Conservation (phyloP, 345 rosid species). For the Brassica cretica region DNA sequence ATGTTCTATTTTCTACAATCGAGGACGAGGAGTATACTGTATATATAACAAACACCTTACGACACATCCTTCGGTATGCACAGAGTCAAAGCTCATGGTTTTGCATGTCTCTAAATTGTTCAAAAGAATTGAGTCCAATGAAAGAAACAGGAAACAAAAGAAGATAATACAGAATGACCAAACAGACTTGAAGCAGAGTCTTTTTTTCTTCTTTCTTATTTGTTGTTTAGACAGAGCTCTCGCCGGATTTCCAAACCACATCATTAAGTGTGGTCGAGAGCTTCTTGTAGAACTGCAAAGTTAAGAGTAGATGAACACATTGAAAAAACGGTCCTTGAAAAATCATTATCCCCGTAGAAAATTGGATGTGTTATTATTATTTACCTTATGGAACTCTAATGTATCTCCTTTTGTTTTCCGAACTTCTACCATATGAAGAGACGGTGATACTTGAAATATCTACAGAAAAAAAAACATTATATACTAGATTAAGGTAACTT, state of each 20-base stretch:
- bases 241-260: constrained; percentile 96
- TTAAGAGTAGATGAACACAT: background rate
- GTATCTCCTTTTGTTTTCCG: constrained; percentile 98
- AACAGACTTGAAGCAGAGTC: constrained; percentile 4
- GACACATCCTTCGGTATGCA: background rate
- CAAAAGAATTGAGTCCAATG: background rate
- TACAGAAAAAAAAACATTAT: constrained; percentile 40
- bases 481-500: background rate
- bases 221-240: constrained; percentile 56
- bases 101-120: background rate
- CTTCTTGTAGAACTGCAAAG: constrained; percentile 82
- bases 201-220: background rate
- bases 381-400: constrained; percentile 91
- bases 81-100: background rate
- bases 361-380: background rate
- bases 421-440: constrained; percentile 90
- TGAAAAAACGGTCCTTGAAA: background rate
- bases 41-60: background rate
- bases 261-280: constrained; percentile 84
- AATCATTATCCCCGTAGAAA: background rate
- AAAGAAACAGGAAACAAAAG: background rate
- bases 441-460: constrained; percentile 97
- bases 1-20: background rate
- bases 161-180: constrained; percentile 7
- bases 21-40: background rate